Base-by-base conservation (phyloP, 2,329 filamentous ascomycete species). In the Didymella glomerata region DNA sequence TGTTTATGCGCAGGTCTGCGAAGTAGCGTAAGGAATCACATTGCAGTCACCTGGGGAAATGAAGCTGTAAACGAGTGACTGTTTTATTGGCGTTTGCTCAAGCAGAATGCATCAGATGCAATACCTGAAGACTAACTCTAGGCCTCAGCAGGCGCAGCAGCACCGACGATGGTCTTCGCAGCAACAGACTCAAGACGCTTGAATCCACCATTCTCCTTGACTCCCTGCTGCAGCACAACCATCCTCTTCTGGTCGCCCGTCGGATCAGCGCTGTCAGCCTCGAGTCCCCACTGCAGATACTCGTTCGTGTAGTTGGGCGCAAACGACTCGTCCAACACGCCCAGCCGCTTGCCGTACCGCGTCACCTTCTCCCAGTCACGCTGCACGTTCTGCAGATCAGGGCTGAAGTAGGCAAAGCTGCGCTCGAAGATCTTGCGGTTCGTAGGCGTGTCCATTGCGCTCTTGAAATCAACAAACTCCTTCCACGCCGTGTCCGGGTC, bases 371-470 rank as follows among this genome's bases (percentile, higher is more conserved):
- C 77, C 90, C 90, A 93, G 79, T 93, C 90, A 47, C 90, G 85
- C 52, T 77, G 67, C 6, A 93, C 90, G 66, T 93, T 93, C 84
- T 90, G 89, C 64, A 92, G 72, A 66, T 92, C 89, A 64, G 83
- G 83, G 58, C 86, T 90, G 76, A 92, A 90, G 82, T 92, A 92
- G 20, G 90, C 89, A 69, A 86, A 93, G 68, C 87, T 90, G 60
- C 90, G 87, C 83, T 92, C 89, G 69, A 90, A 92, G 77, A 93
- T 92, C 83, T 92, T 91, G 68, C 86, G 84, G 81, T 92, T 91
- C 56, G 92, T 84, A 1, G 80, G 71, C 0, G 86, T 86, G 42
- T 82, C 85, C 87, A 92, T 90, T 66, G 82, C 82, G 2, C 89
- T 87, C 79, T 92, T 93, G 79, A 90, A 85, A 69, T 87, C 87